A percentile compares a stretch with the other conserved stretches of the same genome.
phyloP scores from a whole-genome alignment of 495 filamentous ascomycete species.

The Baudoinia panamericana region DNA sequence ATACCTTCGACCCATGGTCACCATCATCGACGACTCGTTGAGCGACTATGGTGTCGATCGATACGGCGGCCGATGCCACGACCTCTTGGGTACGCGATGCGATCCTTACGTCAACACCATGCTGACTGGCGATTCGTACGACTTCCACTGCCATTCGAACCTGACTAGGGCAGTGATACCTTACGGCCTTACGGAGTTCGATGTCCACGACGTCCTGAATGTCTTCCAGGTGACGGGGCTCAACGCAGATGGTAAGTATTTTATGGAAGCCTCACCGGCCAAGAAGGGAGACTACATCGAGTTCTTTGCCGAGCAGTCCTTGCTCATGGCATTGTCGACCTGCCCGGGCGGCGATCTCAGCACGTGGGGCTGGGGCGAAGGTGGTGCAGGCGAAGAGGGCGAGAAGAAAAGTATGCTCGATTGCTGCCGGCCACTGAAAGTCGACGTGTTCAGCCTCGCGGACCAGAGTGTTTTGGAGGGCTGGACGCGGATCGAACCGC shows the following conservation, averaged over 20 bases:
- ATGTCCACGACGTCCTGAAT: constrained; percentile 72
- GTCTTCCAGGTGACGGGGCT: constrained; percentile 70
- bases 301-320: constrained; percentile 63
- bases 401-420: constrained; percentile 50
- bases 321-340: constrained; percentile 59
- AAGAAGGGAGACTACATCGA: constrained; percentile 53
- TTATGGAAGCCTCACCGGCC: constrained; percentile 64
- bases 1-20: constrained; percentile 59
- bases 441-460: constrained; percentile 52
- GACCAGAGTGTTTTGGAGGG: constrained; percentile 40
- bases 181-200: constrained; percentile 52
- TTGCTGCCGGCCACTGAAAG: constrained; percentile 57
- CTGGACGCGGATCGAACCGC: constrained; percentile 46
- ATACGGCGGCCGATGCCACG: constrained; percentile 49
- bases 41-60: constrained; percentile 31
- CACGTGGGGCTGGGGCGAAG: constrained; percentile 60
- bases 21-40: constrained; percentile 58
- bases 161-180: constrained; percentile 56
- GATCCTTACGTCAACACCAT: constrained; percentile 60
- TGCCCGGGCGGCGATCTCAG: constrained; percentile 54
- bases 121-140: constrained; percentile 54
- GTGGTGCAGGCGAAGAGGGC: constrained; percentile 50
- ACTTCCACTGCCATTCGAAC: constrained; percentile 75
- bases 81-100: constrained; percentile 64
- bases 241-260: constrained; percentile 58